A percentile compares a stretch with the other conserved stretches of the same genome.
phyloP scores from a whole-genome alignment of 75 land plant species.

The Azolla pinnata region DNA sequence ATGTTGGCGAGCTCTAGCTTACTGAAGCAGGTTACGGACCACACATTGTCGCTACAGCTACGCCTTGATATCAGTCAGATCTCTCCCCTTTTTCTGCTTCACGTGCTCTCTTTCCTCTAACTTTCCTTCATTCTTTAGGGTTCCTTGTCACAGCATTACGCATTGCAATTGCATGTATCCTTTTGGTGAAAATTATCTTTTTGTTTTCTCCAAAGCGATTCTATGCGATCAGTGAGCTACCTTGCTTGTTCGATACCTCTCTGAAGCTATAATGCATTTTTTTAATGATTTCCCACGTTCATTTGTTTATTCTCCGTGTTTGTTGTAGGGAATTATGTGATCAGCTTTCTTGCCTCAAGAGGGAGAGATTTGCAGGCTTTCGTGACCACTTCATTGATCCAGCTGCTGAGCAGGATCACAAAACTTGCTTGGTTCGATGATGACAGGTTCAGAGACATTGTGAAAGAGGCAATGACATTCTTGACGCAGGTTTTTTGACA shows the following conservation, averaged over 20 bases:
- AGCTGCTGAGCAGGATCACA: conserved; percentile 76
- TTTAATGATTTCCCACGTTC: not conserved
- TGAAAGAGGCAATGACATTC: conserved; percentile 66
- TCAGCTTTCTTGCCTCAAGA: conserved; percentile 67
- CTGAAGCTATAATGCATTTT: too few relatives aligned
- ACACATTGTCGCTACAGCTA: conserved; percentile 65
- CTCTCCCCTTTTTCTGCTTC: not conserved
- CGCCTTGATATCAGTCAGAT: conserved; percentile 81
- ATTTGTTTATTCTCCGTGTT: conserved; percentile 3
- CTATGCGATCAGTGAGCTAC: too few relatives aligned
- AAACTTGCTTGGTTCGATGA: conserved; percentile 95
- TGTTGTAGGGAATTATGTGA: conserved; percentile 57
- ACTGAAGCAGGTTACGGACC: conserved; percentile 90
- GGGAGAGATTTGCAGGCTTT: conserved; percentile 77
- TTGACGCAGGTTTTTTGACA: conserved; percentile 79
- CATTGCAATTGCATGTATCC: too few relatives aligned
- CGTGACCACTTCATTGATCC: conserved; percentile 71
- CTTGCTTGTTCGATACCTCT: too few relatives aligned
- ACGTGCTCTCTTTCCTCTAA: not conserved
- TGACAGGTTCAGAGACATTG: conserved; percentile 73
- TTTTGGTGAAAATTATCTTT: too few relatives aligned
- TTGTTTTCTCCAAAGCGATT: too few relatives aligned
- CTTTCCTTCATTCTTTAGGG: too few relatives aligned
- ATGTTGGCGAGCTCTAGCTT: conserved; percentile 90
- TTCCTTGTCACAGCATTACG: too few relatives aligned